Percentiles rank a stretch among this genome's conserved stretches.
Conservation (phyloP, 2,329 filamentous ascomycete genomes). For the Lachnellula occidentalis region DNA sequence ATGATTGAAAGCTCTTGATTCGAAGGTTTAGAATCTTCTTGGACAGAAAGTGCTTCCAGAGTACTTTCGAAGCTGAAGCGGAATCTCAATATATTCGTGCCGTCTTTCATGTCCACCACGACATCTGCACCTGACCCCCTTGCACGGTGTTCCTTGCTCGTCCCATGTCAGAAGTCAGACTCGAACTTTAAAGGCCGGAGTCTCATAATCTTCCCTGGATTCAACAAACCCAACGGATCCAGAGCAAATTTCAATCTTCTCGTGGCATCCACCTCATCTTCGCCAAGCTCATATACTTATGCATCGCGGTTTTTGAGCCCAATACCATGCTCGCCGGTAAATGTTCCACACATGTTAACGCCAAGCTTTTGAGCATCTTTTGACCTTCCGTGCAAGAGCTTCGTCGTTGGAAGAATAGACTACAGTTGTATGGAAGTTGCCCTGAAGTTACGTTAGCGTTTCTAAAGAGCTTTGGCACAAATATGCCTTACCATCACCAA, state of each 20-base stretch:
- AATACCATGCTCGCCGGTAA: slow-evolving; percentile 81
- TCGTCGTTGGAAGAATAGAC: slow-evolving; percentile 73
- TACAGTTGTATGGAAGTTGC: slow-evolving; percentile 58
- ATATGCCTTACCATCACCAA: slow-evolving; percentile 73
- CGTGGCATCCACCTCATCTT: slow-evolving; percentile 78
- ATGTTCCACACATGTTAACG: slow-evolving; percentile 87
- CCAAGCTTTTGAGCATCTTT: slow-evolving; percentile 86
- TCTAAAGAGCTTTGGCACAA: background rate
- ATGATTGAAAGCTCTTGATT: background rate
- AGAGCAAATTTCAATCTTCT: slow-evolving; percentile 70
- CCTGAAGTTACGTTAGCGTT: slow-evolving; percentile 53
- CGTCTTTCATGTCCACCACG: too few species aligned
- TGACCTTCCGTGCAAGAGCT: slow-evolving; percentile 65
- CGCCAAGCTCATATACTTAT: slow-evolving; percentile 70
- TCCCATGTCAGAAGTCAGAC: too few species aligned
- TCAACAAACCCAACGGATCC: slow-evolving; percentile 82
- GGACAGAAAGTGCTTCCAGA: background rate
- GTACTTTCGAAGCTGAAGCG: too few species aligned
- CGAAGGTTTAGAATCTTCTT: background rate
- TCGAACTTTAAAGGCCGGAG: background rate
- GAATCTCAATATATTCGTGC: too few species aligned
- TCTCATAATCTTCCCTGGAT: slow-evolving; percentile 45
- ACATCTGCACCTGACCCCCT: too few species aligned
- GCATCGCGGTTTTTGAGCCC: slow-evolving; percentile 80
- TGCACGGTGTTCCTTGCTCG: too few species aligned